A percentile compares a stretch with the other conserved stretches of the same genome.
phyloP scores from a whole-genome alignment of 1,284 basidiomycete species.

The Schizophyllum amplum region DNA sequence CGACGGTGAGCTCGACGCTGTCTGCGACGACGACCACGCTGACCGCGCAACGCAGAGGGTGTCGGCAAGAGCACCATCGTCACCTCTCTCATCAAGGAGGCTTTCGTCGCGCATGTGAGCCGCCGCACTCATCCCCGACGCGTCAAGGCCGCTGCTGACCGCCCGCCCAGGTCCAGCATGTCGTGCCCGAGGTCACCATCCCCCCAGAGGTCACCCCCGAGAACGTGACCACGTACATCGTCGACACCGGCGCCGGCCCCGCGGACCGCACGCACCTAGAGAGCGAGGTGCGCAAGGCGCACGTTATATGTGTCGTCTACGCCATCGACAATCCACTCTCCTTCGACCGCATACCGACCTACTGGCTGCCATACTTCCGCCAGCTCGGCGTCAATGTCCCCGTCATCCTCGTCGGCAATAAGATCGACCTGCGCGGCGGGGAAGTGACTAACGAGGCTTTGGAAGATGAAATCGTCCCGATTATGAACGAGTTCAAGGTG shows the following conservation, averaged over 20 bases:
- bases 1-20: constrained; percentile 55
- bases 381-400: constrained; percentile 95
- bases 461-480: constrained; percentile 89
- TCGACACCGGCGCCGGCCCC: constrained; percentile 84
- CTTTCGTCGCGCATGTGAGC: constrained; percentile 81
- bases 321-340: constrained; percentile 93
- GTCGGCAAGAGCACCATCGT: constrained; percentile 95
- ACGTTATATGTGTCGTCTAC: constrained; percentile 97
- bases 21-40: constrained; percentile 11
- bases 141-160: constrained; percentile 13
- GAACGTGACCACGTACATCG: constrained; percentile 93
- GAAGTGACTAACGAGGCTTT: constrained; percentile 92
- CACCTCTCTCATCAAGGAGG: constrained; percentile 92
- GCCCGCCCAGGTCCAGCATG: constrained; percentile 67
- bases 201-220: constrained; percentile 93
- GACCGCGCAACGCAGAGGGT: constrained; percentile 50
- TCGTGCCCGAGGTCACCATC: constrained; percentile 93
- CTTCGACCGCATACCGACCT: constrained; percentile 96
- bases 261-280: constrained; percentile 85
- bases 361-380: constrained; percentile 96
- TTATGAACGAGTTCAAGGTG: constrained; percentile 97
- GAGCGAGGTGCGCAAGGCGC: constrained; percentile 91
- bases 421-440: constrained; percentile 91
- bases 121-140: constrained; percentile 5
- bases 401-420: constrained; percentile 96